Evolutionary conservation across 139 green algal genomes (phyloP).

Genomic region (Chlorella vulgaris): DNA sequence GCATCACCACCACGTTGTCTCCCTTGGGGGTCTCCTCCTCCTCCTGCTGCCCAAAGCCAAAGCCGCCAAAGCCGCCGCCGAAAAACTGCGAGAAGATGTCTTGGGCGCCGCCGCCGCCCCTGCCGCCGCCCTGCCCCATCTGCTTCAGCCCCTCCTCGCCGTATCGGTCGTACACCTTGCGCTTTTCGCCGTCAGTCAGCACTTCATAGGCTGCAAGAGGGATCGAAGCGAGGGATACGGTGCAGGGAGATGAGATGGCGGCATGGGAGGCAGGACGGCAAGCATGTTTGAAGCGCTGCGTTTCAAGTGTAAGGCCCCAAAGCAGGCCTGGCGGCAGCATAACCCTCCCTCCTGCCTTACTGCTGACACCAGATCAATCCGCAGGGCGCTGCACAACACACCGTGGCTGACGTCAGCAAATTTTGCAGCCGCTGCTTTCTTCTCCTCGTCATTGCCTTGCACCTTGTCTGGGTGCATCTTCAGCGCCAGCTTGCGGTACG

Average conservation of each 20-base stretch:
- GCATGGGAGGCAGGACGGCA: neutral
- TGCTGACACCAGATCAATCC: too few species aligned
- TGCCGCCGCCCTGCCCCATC: constrained; percentile 65
- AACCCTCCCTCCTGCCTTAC: too few species aligned
- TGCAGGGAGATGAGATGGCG: neutral
- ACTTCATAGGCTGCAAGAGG: constrained; percentile 91
- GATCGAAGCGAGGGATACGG: neutral
- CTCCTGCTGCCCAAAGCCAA: constrained; percentile 67
- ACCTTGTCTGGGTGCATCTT: constrained; percentile 97
- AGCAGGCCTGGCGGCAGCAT: too few species aligned
- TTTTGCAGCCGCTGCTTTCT: constrained; percentile 87
- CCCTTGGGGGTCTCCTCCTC: constrained; percentile 89
- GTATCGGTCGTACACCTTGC: constrained; percentile 95
- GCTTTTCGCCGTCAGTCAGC: constrained; percentile 90
- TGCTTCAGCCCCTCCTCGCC: constrained; percentile 98
- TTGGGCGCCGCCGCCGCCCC: constrained; percentile 52
- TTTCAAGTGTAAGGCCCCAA: too few species aligned
- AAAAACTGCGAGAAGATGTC: constrained; percentile 95
- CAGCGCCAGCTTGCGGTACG: constrained; percentile 95
- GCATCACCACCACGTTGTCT: constrained; percentile 81
- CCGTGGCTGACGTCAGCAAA: constrained; percentile 97
- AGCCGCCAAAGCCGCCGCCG: constrained; percentile 56
- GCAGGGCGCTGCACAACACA: too few species aligned
- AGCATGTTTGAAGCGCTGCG: neutral
- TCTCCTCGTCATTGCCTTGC: constrained; percentile 85